Conservation (phyloP, 1,284 basidiomycete species). For the Neotropicomus parvogracilis region DNA sequence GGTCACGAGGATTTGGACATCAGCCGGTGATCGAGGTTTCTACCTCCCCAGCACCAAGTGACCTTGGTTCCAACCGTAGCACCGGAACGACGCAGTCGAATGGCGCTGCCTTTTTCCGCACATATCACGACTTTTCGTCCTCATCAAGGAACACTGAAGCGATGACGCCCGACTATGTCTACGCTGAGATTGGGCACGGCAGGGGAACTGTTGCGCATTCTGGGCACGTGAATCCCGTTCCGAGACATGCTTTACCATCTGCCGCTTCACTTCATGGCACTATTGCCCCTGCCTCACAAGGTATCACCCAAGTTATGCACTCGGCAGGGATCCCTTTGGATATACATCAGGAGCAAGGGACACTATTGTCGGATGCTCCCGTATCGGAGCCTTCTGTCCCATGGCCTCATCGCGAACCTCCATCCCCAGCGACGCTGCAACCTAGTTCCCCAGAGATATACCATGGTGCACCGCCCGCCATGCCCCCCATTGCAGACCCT, state of each 20-base stretch:
- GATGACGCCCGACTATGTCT: slow-evolving; percentile 69
- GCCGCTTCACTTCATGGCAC: slow-evolving; percentile 18
- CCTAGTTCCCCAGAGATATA: slow-evolving; percentile 36
- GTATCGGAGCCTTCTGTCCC: slow-evolving; percentile 21
- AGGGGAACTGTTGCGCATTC: slow-evolving; percentile 43
- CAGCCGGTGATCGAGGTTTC: slow-evolving; percentile 62
- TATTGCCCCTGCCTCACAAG: slow-evolving; percentile 25
- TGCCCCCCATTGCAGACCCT: slow-evolving; percentile 32
- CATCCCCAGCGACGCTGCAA: slow-evolving; percentile 24
- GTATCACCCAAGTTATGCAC: slow-evolving; percentile 38
- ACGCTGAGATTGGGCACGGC: slow-evolving; percentile 74
- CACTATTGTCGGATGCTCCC: slow-evolving; percentile 8
- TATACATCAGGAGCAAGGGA: slow-evolving; percentile 17
- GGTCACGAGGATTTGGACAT: slow-evolving; percentile 47
- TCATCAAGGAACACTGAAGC: slow-evolving; percentile 50
- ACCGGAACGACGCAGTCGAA: slow-evolving; percentile 52
- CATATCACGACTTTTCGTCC: slow-evolving; percentile 47
- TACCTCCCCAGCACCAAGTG: slow-evolving; percentile 56
- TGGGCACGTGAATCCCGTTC: slow-evolving; percentile 17
- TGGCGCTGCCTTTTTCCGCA: slow-evolving; percentile 58
- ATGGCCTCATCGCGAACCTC: slow-evolving; percentile 28
- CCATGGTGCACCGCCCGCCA: slow-evolving; percentile 41
- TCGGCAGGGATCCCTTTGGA: slow-evolving; percentile 32
- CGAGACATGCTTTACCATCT: slow-evolving; percentile 24
- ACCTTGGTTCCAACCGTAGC: slow-evolving; percentile 53